A percentile compares a stretch with the other conserved stretches of the same genome.
phyloP scores from a whole-genome alignment of 2,329 filamentous ascomycete genomes.

The Cytospora chrysosperma region DNA sequence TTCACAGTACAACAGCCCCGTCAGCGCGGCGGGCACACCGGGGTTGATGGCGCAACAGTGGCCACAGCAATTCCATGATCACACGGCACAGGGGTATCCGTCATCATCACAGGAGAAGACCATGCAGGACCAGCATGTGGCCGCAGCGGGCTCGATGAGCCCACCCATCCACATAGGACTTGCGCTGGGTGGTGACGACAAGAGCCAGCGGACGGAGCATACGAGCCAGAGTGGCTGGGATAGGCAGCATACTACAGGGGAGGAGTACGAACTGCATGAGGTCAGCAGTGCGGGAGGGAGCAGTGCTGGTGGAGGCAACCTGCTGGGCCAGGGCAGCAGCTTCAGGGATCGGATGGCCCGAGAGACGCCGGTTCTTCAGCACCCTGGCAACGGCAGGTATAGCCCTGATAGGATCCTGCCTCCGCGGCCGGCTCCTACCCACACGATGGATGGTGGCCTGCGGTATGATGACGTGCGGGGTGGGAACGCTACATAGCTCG shows the following conservation, averaged over 20 bases:
- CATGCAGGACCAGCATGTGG: conserved; percentile 20
- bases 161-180: conserved; percentile 40
- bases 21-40: conserved; percentile 43
- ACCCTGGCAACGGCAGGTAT: conserved; percentile 47
- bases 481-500: neutral
- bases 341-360: conserved; percentile 27
- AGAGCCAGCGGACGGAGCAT: conserved; percentile 33
- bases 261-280: conserved; percentile 51
- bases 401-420: conserved; percentile 25
- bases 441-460: conserved; percentile 23
- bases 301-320: conserved; percentile 23
- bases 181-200: conserved; percentile 42
- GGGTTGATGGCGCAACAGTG: conserved; percentile 33
- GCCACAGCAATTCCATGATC: conserved; percentile 32
- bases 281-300: conserved; percentile 34
- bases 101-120: conserved; percentile 27
- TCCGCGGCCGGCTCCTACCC: conserved; percentile 17
- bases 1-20: conserved; percentile 59
- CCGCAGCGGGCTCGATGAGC: conserved; percentile 5
- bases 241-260: conserved; percentile 31
- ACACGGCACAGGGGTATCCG: conserved; percentile 28
- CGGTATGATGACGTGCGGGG: conserved; percentile 23
- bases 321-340: conserved; percentile 15
- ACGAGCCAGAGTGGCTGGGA: conserved; percentile 32
- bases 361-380: conserved; percentile 42